Conservation (phyloP, 306 rosid species). For the Begonia peltatifolia region DNA sequence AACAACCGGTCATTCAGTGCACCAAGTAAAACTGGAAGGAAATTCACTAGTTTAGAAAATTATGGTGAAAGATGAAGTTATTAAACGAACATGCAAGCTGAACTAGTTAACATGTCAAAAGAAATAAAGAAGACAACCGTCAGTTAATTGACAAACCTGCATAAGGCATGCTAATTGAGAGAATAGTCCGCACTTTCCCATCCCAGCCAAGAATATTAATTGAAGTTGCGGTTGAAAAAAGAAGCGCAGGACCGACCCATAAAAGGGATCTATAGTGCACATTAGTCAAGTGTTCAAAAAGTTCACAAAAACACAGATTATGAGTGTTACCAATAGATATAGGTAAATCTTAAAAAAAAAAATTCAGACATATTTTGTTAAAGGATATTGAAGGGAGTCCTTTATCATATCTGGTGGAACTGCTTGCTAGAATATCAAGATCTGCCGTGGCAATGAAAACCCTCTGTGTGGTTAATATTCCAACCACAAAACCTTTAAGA, state of each 20-base stretch:
- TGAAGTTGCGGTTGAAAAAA: slow-evolving; percentile 85
- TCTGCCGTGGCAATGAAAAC: slow-evolving; percentile 83
- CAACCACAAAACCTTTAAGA: slow-evolving; percentile 86
- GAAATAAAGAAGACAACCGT: slow-evolving; percentile 11
- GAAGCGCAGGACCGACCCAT: slow-evolving; percentile 98
- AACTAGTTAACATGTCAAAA: neutral
- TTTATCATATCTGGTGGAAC: slow-evolving; percentile 63
- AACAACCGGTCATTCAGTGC: slow-evolving; percentile 84
- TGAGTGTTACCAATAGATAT: neutral
- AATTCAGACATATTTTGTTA: slow-evolving; percentile 5
- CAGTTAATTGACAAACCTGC: slow-evolving; percentile 43
- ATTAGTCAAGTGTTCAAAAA: slow-evolving; percentile 44
- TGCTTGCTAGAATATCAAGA: slow-evolving; percentile 75
- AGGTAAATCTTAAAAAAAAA: too few species aligned
- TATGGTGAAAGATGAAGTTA: slow-evolving; percentile 3
- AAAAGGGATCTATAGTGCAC: slow-evolving; percentile 81
- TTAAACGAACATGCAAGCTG: neutral
- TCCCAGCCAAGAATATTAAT: slow-evolving; percentile 95
- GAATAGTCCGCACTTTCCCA: slow-evolving; percentile 85
- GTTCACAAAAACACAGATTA: neutral
- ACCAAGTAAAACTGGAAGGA: slow-evolving; percentile 67
- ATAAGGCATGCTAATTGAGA: slow-evolving; percentile 64
- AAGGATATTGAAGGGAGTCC: slow-evolving; percentile 99
- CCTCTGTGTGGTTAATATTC: slow-evolving; percentile 73
- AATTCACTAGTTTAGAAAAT: slow-evolving; percentile 19